Percentiles rank a stretch among this genome's conserved stretches.
Evolutionary conservation across 106 monocot genomes (phyloP).

Genomic region (Xerophyta viscosa): DNA sequence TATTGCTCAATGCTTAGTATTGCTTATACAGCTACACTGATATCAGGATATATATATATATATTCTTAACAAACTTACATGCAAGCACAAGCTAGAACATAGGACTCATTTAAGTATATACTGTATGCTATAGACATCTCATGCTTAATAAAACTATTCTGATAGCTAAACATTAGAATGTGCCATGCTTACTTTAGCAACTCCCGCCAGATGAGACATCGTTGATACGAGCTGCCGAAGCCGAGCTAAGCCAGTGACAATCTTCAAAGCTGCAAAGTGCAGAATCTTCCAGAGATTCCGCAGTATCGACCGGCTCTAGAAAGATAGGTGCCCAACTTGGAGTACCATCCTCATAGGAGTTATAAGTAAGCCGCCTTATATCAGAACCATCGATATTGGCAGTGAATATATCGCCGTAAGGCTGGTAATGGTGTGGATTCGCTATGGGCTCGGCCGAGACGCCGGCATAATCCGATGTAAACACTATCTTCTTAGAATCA

Average conservation of each 20-base stretch:
- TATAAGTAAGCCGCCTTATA: slow-evolving; percentile 50
- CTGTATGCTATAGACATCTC: too few relatives aligned
- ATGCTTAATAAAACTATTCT: too few relatives aligned
- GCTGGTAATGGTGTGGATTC: slow-evolving; percentile 69
- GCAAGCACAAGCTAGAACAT: too few relatives aligned
- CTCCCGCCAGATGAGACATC: not conserved
- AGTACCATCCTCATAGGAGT: slow-evolving; percentile 71
- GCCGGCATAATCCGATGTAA: slow-evolving; percentile 59
- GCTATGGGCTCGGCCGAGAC: slow-evolving; percentile 65
- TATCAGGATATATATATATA: too few relatives aligned
- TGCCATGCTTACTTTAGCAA: slow-evolving; percentile 3
- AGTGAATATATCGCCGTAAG: slow-evolving; percentile 72
- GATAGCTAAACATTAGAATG: too few relatives aligned
- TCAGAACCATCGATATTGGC: slow-evolving; percentile 38
- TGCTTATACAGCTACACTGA: too few relatives aligned
- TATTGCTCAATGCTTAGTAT: too few relatives aligned
- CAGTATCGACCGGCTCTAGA: slow-evolving; percentile 32
- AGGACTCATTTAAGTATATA: too few relatives aligned
- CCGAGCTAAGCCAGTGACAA: slow-evolving; percentile 45
- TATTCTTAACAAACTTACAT: too few relatives aligned
- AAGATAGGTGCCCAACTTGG: slow-evolving; percentile 49
- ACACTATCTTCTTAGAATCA: slow-evolving; percentile 49
- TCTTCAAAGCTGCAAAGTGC: slow-evolving; percentile 43
- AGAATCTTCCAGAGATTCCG: slow-evolving; percentile 19
- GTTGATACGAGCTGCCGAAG: not conserved